Conservation (phyloP, 345 rosid species). For the Mercurialis annua region DNA sequence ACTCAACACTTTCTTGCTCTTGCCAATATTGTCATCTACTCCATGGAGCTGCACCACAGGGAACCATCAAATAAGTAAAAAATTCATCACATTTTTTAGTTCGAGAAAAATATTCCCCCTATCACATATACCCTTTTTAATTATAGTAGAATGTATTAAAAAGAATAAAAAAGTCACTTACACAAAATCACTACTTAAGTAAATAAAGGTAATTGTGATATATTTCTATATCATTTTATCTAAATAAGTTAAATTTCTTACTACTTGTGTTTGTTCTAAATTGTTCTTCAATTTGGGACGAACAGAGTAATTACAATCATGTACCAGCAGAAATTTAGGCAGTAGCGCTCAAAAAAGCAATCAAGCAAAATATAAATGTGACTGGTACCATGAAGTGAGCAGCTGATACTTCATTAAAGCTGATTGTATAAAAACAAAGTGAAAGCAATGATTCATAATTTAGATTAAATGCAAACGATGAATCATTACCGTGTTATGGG, state of each 20-base stretch:
- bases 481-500: conserved; percentile 56
- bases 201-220: too few species aligned
- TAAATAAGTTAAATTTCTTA: too few species aligned
- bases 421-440: not conserved
- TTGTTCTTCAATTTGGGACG: too few species aligned
- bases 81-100: not conserved
- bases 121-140: too few species aligned
- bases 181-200: too few species aligned
- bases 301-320: not conserved
- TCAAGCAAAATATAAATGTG: not conserved
- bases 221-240: too few species aligned
- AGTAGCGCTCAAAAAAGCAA: not conserved
- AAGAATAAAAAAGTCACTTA: too few species aligned
- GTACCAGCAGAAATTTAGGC: not conserved
- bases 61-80: conserved; percentile 10
- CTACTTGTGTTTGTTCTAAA: too few species aligned
- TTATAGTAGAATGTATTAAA: too few species aligned
- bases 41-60: conserved; percentile 65
- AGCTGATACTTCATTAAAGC: not conserved
- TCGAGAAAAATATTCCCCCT: too few species aligned
- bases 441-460: not conserved
- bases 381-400: not conserved
- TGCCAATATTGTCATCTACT: conserved; percentile 80
- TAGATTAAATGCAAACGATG: not conserved
- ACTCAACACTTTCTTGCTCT: conserved; percentile 81